Evolutionary conservation across 2,329 filamentous ascomycete species (phyloP).

Genomic region (Pyricularia grisea): DNA sequence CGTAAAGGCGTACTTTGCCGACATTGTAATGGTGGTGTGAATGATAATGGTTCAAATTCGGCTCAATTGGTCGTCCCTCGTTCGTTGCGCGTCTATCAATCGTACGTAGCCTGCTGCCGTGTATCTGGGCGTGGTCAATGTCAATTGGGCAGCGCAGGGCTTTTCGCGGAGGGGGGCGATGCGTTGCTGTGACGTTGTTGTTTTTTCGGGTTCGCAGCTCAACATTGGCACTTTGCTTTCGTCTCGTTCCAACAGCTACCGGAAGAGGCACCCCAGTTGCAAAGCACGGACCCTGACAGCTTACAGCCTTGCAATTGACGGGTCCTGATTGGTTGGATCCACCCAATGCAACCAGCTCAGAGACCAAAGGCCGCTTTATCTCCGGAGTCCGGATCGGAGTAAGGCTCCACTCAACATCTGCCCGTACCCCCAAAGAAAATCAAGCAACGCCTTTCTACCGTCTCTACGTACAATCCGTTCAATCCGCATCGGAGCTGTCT

Average conservation of each 20-base stretch:
- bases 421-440: background rate
- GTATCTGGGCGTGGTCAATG: background rate
- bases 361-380: background rate
- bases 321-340: background rate
- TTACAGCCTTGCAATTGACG: background rate
- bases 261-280: background rate
- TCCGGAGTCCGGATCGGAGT: background rate
- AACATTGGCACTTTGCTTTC: background rate
- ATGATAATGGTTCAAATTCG: background rate
- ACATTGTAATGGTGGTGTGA: slow-evolving; percentile 48
- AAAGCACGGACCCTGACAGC: background rate
- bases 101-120: no score
- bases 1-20: slow-evolving; percentile 84
- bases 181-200: background rate
- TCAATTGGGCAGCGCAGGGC: background rate
- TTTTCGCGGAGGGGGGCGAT: background rate
- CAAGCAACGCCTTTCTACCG: background rate
- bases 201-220: background rate
- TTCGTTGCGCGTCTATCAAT: background rate
- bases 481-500: background rate
- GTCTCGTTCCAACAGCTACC: background rate
- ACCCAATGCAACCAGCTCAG: background rate
- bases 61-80: background rate
- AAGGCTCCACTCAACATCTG: background rate
- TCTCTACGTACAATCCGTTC: background rate